Base-by-base conservation (phyloP, 345 rosid species). In the Aurinia saxatilis region DNA sequence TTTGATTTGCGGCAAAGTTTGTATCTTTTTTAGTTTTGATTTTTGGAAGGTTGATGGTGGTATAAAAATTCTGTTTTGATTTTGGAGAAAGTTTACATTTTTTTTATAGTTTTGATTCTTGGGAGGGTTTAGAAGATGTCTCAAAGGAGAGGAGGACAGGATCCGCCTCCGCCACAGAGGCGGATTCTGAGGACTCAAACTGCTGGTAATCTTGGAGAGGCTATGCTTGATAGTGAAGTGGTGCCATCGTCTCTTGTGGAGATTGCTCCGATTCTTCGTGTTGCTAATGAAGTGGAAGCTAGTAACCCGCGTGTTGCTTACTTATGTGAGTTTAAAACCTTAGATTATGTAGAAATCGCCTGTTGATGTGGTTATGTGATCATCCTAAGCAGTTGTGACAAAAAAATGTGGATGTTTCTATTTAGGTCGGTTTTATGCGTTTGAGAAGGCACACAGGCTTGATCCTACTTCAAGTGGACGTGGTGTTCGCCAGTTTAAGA, bases 401-500 rank as follows among this genome's bases (percentile, higher is more conserved):
- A 8, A 6, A n/a, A 7, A 23, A 31, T 10, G n/a, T 35, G 52
- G 60, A 41, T 55, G 60, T 5, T 64, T 57, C 49, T 49, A 1
- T 65, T 65, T 72, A 84, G 93, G 93, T 61, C 87, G 90, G 34
- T 86, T 84, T 74, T 86, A 86, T 74, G 93, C 93, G 7, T 86
- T 86, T 71, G 93, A 86, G 83, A 86, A 84, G 67, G 93, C 93
- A 16, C 90, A 79, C n/a, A 65, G 56, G 63, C 76, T 72, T 79
- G 95, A 86, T 75, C 90, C 90, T 6, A 84, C 84, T 31, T 84
- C 95, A 52, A 84, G 86, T 68, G 95, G 95, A 57, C 80, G 95
- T 66, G 95, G 95, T 68, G 95, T 86, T 74, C 83, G 95, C 10
- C 95, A 86, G 57, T 86, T 86, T 66, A 86, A 86, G 68, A 86